Conservation (phyloP, 2,329 filamentous ascomycete genomes). For the Fusarium robinianum region DNA sequence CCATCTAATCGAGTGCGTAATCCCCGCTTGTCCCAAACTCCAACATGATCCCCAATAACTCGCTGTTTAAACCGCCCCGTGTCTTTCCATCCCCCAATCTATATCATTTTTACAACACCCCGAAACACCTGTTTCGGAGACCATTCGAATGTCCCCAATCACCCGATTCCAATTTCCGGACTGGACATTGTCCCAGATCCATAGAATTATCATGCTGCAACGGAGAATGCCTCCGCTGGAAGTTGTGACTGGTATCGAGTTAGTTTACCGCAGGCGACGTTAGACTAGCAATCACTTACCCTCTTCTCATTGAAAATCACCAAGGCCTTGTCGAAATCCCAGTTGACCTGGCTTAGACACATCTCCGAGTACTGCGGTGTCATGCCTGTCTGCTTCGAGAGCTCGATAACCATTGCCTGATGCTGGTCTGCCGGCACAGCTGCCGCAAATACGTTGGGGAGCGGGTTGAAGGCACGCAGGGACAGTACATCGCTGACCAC, state of each 20-base stretch:
- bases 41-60: conserved; percentile 26
- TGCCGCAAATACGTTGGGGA: conserved; percentile 50
- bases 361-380: conserved; percentile 76
- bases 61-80: conserved; percentile 19
- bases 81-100: conserved; percentile 1
- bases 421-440: conserved; percentile 52
- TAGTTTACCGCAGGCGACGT: conserved; percentile 9
- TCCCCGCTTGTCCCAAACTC: conserved; percentile 26
- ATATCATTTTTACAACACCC: too few relatives aligned
- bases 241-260: conserved; percentile 47
- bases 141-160: background rate
- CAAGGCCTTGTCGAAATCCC: conserved; percentile 78
- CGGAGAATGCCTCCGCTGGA: conserved; percentile 54
- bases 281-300: conserved; percentile 51
- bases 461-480: conserved; percentile 65
- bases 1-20: conserved; percentile 22
- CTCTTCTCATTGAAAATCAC: conserved; percentile 76
- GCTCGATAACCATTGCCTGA: conserved; percentile 72
- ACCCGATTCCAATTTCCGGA: too few relatives aligned
- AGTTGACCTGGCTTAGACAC: conserved; percentile 78
- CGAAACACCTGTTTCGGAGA: too few relatives aligned
- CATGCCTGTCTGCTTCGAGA: conserved; percentile 80
- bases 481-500: conserved; percentile 81
- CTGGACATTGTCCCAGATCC: background rate
- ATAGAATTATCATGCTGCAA: conserved; percentile 14